A percentile compares a stretch with the other conserved stretches of the same genome.
phyloP scores from a whole-genome alignment of 768 basidiomycete genomes.

The Chalciporus pseudorubinellus region DNA sequence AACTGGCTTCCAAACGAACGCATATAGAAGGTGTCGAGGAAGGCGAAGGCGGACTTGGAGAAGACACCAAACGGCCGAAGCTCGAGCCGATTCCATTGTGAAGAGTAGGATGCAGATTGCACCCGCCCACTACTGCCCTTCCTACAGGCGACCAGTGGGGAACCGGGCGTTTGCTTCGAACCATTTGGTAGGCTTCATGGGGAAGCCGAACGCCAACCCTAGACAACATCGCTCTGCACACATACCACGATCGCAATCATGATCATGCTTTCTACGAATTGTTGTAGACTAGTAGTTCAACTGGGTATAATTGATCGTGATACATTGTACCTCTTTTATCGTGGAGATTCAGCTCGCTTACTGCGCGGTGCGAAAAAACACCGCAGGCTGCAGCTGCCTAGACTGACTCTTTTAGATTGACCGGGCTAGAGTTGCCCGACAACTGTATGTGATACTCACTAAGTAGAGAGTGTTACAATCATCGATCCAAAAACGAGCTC shows the following conservation, averaged over 20 bases:
- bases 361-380: too few species aligned
- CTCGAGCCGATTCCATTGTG: not conserved
- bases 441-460: too few species aligned
- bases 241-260: not conserved
- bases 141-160: not conserved
- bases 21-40: not conserved
- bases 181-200: conserved; percentile 5
- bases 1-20: not conserved
- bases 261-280: not conserved
- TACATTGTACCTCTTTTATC: not conserved
- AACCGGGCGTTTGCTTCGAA: not conserved
- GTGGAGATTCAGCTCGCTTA: too few species aligned
- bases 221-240: not conserved
- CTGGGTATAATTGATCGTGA: not conserved
- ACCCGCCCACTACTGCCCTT: not conserved
- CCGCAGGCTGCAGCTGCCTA: too few species aligned
- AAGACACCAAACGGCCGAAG: not conserved
- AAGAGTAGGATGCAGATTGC: not conserved
- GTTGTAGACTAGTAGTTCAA: not conserved
- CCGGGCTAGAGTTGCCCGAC: too few species aligned
- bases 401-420: too few species aligned
- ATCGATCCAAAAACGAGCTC: too few species aligned
- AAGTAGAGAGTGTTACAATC: too few species aligned
- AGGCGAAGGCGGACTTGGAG: not conserved
- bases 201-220: not conserved